phyloP scores from a whole-genome alignment of 768 basidiomycete species.

The Melanogaster broomeanus region DNA sequence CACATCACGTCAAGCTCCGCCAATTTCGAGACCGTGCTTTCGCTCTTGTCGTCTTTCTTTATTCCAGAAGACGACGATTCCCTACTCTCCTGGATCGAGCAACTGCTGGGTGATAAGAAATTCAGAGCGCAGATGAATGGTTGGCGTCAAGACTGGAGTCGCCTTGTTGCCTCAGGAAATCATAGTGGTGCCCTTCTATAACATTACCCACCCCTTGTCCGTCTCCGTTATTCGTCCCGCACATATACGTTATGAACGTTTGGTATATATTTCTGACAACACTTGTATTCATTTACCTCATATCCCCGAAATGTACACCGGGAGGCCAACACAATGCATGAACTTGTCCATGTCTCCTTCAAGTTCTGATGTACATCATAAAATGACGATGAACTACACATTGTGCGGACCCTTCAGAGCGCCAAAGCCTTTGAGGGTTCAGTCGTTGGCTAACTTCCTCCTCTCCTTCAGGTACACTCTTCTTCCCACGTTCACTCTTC shows the following conservation, averaged over 20 bases:
- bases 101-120: conserved; percentile 59
- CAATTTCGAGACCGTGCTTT: conserved; percentile 89
- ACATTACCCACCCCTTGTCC: neutral
- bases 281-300: conserved; percentile 18
- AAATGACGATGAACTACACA: neutral
- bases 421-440: neutral
- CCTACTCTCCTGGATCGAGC: conserved; percentile 79
- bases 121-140: conserved; percentile 64
- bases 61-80: conserved; percentile 88
- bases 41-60: conserved; percentile 91
- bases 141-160: conserved; percentile 85
- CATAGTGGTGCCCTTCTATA: conserved; percentile 63
- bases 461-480: neutral
- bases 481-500: conserved; percentile 5
- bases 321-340: conserved; percentile 12
- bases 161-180: conserved; percentile 63
- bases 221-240: too few relatives aligned
- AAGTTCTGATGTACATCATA: neutral
- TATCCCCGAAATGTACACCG: conserved; percentile 15
- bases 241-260: too few relatives aligned
- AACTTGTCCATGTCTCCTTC: neutral
- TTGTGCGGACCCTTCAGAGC: neutral
- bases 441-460: neutral
- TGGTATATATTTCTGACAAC: conserved; percentile 23
- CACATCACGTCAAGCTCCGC: conserved; percentile 79